These are phyloP conservation scores for Pythium aristosporum DNA, from an alignment of 352 stramenopile genomes.

Conservation along the genomic window DNA sequence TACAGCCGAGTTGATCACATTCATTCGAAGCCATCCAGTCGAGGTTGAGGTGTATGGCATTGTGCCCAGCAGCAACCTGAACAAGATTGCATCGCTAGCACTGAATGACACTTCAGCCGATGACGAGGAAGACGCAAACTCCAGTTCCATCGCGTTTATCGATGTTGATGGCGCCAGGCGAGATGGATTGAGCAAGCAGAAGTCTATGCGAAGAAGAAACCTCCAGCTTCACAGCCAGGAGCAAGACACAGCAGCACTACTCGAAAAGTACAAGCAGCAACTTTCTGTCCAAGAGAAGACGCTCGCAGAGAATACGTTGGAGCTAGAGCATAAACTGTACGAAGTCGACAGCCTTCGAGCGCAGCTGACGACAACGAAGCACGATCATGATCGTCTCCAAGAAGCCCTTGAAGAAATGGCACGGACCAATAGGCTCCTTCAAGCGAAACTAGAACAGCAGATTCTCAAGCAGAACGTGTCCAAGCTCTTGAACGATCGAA, in stretches of 20 bases:
- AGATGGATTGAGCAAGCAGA: slow-evolving; percentile 43
- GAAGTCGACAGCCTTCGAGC: slow-evolving; percentile 46
- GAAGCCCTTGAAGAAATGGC: slow-evolving; percentile 50
- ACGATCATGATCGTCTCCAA: slow-evolving; percentile 34
- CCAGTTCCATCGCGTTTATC: slow-evolving; percentile 50
- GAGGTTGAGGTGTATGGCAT: slow-evolving; percentile 66
- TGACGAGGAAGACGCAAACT: slow-evolving; percentile 20
- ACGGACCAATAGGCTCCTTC: slow-evolving; percentile 62
- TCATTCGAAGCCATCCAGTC: slow-evolving; percentile 45
- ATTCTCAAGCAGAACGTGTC: slow-evolving; percentile 59
- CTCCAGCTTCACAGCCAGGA: slow-evolving; percentile 30
- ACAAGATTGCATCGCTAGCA: slow-evolving; percentile 59
- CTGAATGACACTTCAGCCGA: slow-evolving; percentile 28
- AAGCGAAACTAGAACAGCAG: slow-evolving; percentile 60
- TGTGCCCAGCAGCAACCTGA: slow-evolving; percentile 73
- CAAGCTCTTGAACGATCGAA: slow-evolving; percentile 30
- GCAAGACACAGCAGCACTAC: slow-evolving; percentile 29
- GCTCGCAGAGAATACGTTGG: slow-evolving; percentile 59
- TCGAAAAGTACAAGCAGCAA: slow-evolving; percentile 51
- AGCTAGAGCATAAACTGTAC: slow-evolving; percentile 52
- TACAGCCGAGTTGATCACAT: slow-evolving; percentile 46
- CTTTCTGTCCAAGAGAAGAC: slow-evolving; percentile 51
- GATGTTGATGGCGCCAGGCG: slow-evolving; percentile 41
- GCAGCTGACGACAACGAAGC: slow-evolving; percentile 31
- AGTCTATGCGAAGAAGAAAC: slow-evolving; percentile 44